These are phyloP conservation scores for Anisogramma anomala DNA, from an alignment of 2,329 filamentous ascomycete species.

Conservation along the genomic window DNA sequence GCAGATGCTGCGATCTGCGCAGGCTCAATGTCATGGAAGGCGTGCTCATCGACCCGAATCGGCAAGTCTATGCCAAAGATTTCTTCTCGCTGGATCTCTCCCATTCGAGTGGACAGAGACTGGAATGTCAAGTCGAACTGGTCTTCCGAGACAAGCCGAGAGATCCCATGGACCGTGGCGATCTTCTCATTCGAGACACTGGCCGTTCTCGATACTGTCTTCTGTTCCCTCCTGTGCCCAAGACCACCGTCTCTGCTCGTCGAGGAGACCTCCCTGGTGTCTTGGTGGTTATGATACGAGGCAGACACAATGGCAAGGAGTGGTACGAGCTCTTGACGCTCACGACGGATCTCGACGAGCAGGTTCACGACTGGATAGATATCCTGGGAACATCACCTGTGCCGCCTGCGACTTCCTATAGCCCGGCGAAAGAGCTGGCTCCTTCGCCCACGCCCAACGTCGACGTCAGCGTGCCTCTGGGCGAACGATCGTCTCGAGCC, in stretches of 20 bases:
- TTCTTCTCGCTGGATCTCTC: conserved; percentile 74
- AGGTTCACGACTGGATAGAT: conserved; percentile 75
- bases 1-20: conserved; percentile 64
- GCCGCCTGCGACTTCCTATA: conserved; percentile 26
- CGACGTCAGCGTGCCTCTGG: conserved; percentile 22
- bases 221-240: conserved; percentile 78
- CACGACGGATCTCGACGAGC: conserved; percentile 61
- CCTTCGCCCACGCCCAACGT: neutral
- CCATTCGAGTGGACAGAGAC: conserved; percentile 80
- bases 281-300: conserved; percentile 79
- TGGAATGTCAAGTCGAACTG: conserved; percentile 82
- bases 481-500: conserved; percentile 17
- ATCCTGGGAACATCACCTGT: conserved; percentile 51
- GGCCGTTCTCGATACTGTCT: conserved; percentile 67
- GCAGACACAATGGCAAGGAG: conserved; percentile 48
- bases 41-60: conserved; percentile 60
- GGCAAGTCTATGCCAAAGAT: conserved; percentile 82
- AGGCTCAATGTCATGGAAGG: conserved; percentile 61
- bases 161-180: conserved; percentile 57
- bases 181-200: conserved; percentile 88
- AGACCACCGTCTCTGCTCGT: conserved; percentile 64
- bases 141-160: conserved; percentile 69
- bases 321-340: conserved; percentile 84
- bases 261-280: conserved; percentile 59
- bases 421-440: neutral